Evolutionary conservation across 257 asterid species (phyloP).

Genomic region (Parsonsia alboflavescens): DNA sequence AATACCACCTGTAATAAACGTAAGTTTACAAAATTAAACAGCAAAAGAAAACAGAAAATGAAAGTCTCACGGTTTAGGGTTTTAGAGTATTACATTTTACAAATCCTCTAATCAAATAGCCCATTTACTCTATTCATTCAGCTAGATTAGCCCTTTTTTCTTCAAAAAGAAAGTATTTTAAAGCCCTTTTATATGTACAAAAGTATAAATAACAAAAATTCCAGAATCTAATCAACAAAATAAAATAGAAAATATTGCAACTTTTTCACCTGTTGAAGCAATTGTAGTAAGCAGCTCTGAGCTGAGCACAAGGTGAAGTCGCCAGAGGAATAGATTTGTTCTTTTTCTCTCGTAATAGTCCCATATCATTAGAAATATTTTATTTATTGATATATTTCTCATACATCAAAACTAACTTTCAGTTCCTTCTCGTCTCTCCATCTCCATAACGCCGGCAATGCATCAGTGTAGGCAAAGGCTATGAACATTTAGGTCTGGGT

Average conservation of each 20-base stretch:
- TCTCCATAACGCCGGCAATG: background rate
- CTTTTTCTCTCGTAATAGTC: constrained; percentile 48
- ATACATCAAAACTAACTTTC: background rate
- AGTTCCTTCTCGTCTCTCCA: background rate
- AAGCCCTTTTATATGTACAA: background rate
- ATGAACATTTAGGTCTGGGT: too few relatives aligned
- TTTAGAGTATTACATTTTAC: background rate
- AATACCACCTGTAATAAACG: constrained; percentile 58
- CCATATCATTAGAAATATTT: constrained; percentile 32
- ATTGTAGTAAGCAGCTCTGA: constrained; percentile 66
- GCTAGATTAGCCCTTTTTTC: background rate
- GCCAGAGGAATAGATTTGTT: constrained; percentile 34
- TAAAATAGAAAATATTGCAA: constrained; percentile 6
- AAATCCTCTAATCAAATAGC: background rate
- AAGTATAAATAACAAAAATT: background rate
- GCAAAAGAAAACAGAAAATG: background rate
- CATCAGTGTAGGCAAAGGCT: background rate
- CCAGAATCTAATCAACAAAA: background rate
- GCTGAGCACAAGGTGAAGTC: constrained; percentile 76
- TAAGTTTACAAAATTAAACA: background rate
- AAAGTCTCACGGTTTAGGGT: constrained; percentile 13
- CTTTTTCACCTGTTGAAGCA: constrained; percentile 71
- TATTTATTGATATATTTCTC: background rate
- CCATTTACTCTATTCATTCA: background rate
- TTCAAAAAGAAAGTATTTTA: background rate